These are phyloP conservation scores for Blastobotrys serpentis DNA, from an alignment of 1,139 yeast species.

Conservation along the genomic window DNA sequence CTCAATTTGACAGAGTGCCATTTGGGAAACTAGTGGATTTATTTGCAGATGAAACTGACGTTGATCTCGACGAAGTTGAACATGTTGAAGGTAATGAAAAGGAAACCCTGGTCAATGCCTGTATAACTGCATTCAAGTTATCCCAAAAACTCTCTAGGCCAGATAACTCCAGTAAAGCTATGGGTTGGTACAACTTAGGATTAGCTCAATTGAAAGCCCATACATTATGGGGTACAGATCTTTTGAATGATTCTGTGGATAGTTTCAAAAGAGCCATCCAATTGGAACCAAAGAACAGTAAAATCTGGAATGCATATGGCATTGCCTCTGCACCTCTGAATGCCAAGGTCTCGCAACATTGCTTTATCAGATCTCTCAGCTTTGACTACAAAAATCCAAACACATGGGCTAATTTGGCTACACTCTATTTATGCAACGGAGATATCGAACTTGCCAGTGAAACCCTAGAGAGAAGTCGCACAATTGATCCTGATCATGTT, in stretches of 20 bases:
- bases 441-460: slow-evolving; percentile 73
- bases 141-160: slow-evolving; percentile 37
- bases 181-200: slow-evolving; percentile 69
- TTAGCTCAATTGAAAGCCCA: slow-evolving; percentile 56
- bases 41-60: slow-evolving; percentile 2
- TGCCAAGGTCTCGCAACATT: slow-evolving; percentile 83
- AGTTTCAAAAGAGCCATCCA: slow-evolving; percentile 66
- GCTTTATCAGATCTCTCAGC: slow-evolving; percentile 78
- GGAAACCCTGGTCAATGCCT: slow-evolving; percentile 25
- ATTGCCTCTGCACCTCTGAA: slow-evolving; percentile 59
- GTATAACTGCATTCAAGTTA: slow-evolving; percentile 30
- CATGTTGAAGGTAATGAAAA: slow-evolving; percentile 19
- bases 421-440: slow-evolving; percentile 64
- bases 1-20: slow-evolving; percentile 44
- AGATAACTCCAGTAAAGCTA: slow-evolving; percentile 43
- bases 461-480: slow-evolving; percentile 71
- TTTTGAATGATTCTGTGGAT: slow-evolving; percentile 52
- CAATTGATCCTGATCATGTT: slow-evolving; percentile 74
- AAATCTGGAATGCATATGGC: slow-evolving; percentile 83
- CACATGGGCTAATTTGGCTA: slow-evolving; percentile 82
- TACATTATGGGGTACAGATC: slow-evolving; percentile 36
- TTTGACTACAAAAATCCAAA: slow-evolving; percentile 65
- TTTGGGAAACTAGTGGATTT: slow-evolving; percentile 26
- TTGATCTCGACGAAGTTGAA: slow-evolving; percentile 14
- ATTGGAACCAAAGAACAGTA: slow-evolving; percentile 65